Evolutionary conservation across 2,329 filamentous ascomycete genomes (phyloP).

Genomic region (Anthostomella pinea): DNA sequence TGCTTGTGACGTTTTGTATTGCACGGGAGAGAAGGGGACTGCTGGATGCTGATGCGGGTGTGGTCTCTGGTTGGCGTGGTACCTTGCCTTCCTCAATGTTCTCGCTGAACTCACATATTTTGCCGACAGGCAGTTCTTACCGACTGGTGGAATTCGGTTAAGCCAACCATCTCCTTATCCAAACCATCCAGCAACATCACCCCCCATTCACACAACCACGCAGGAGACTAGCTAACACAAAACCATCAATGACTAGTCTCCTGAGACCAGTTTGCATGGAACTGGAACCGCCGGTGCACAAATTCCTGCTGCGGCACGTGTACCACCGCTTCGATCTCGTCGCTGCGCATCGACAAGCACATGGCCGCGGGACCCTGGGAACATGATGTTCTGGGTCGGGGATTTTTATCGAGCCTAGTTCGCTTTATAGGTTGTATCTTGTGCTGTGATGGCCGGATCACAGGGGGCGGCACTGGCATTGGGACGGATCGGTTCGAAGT

Average conservation of each 20-base stretch:
- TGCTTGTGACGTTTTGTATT: not conserved
- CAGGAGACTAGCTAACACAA: too few relatives aligned
- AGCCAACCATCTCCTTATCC: constrained; percentile 14
- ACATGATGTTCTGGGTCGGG: constrained; percentile 76
- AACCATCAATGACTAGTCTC: constrained; percentile 42
- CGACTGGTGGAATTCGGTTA: constrained; percentile 61
- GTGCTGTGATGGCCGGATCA: constrained; percentile 52
- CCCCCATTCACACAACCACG: too few relatives aligned
- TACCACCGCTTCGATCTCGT: constrained; percentile 75
- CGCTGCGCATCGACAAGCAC: constrained; percentile 66
- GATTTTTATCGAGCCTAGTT: constrained; percentile 72
- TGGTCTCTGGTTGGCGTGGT: constrained; percentile 63
- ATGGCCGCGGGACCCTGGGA: constrained; percentile 69
- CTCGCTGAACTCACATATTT: constrained; percentile 75
- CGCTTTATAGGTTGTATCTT: constrained; percentile 60
- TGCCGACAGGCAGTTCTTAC: constrained; percentile 72
- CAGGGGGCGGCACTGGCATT: too few relatives aligned
- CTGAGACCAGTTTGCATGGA: constrained; percentile 75
- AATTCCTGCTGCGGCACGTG: constrained; percentile 74
- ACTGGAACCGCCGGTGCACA: constrained; percentile 81
- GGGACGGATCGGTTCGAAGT: too few relatives aligned
- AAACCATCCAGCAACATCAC: too few relatives aligned
- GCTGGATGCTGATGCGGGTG: constrained; percentile 2
- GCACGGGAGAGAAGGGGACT: not conserved
- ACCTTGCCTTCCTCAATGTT: constrained; percentile 76